phyloP scores from a whole-genome alignment of 73 alveolate species.

The Symbiodinium natans region DNA sequence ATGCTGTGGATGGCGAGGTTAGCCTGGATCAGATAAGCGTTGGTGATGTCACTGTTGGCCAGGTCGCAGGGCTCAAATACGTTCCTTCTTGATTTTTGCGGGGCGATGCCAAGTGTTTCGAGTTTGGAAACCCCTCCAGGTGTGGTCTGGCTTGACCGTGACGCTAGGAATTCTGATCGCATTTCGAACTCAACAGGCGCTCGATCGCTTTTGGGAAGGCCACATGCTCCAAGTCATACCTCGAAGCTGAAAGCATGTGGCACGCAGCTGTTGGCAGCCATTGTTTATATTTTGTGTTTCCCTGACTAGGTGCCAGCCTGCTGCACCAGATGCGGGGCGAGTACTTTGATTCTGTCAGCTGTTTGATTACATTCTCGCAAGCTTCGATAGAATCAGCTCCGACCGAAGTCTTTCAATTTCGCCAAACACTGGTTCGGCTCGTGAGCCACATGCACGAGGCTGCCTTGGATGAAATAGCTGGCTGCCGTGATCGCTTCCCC shows the following conservation, averaged over 20 bases:
- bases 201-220: slow-evolving; percentile 35
- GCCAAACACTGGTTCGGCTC: slow-evolving; percentile 9
- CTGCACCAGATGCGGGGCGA: slow-evolving; percentile 31
- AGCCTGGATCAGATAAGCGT: not conserved
- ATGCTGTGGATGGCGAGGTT: not conserved
- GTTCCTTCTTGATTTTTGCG: too few relatives aligned
- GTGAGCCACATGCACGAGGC: slow-evolving; percentile 6
- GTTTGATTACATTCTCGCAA: not conserved
- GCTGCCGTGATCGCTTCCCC: not conserved
- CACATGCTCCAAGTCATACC: not conserved
- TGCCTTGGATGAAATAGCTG: slow-evolving; percentile 6
- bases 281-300: not conserved
- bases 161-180: not conserved
- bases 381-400: not conserved
- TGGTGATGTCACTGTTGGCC: not conserved
- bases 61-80: not conserved
- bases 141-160: not conserved
- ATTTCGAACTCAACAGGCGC: not conserved
- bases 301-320: not conserved
- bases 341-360: slow-evolving; percentile 10
- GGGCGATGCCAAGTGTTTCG: not conserved
- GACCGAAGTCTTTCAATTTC: not conserved
- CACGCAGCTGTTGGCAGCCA: not conserved
- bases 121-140: not conserved
- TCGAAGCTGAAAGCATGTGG: too few relatives aligned